Evolutionary conservation across 2,329 filamentous ascomycete genomes (phyloP), one percentile per base, ranked within the genome.

Genomic region (Aspergillus sp.): DNA sequence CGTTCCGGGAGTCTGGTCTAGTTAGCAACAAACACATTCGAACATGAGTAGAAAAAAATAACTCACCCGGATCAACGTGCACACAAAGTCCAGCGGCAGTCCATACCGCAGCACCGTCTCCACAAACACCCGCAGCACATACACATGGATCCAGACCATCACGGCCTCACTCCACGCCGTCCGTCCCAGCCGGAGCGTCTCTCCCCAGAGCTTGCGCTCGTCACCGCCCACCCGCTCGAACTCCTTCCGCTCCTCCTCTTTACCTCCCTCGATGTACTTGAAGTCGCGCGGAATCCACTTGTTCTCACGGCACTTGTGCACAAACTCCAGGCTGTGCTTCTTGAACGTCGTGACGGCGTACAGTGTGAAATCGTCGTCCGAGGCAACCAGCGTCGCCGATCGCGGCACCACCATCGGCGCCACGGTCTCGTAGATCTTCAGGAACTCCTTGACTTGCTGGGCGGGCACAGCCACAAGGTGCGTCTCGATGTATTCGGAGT

Each of bases 61-160:
- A 73, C 86, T 68, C 84, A 96, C 93, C 88, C 91, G 89, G 63
- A 98, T 82, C 67, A 97, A 80, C 15, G 89, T 91, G 68, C 89
- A 91, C 52, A 96, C 89, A 77, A 94, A 99, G 69, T 96, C 91
- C 65, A 97, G 80, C 51, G 95, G 95, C 69, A 99, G 78, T 28
- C 95, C 95, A 73, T 99, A 99, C 66, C 95, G 87, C 72, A 99
- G 81, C n/a, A 99, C 95, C 5, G 93, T 97, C 83, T 99, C 95
- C 19, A 99, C 95, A 77, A 98, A 99, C 19, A 98, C 93, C 57
- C 95, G 84, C 70, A 99, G 80, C 6, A 93, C 91, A 71, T 98
- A 82, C 28, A 97, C 90, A 74, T 99, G 95, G 53, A 96, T 85
- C 92, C 93, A 97, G 57, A 94, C 89, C 91, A 97, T 97, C 66